These are phyloP conservation scores for Wickerhamiella azymoides DNA, from an alignment of 805 yeast species.

Conservation along the genomic window DNA sequence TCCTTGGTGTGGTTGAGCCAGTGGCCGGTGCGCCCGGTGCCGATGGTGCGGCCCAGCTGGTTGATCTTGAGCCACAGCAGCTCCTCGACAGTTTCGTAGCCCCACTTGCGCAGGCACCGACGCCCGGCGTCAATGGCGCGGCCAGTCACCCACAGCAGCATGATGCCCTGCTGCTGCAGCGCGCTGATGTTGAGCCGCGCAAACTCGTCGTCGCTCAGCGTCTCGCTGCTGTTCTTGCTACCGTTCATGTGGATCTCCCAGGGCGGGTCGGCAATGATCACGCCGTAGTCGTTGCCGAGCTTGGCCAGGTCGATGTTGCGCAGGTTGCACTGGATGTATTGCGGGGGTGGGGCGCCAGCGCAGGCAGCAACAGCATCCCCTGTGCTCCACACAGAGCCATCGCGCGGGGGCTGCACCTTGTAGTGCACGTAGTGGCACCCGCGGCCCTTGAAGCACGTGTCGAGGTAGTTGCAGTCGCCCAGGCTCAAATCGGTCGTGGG, in stretches of 20 bases:
- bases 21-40: conserved; percentile 93
- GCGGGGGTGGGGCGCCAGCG: conserved; percentile 37
- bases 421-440: conserved; percentile 77
- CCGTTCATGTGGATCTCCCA: conserved; percentile 89
- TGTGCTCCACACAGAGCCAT: conserved; percentile 1
- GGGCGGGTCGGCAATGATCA: conserved; percentile 81
- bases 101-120: conserved; percentile 65
- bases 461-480: conserved; percentile 89
- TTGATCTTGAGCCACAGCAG: conserved; percentile 84
- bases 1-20: conserved; percentile 95
- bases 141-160: conserved; percentile 90
- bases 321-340: conserved; percentile 82
- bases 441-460: conserved; percentile 79
- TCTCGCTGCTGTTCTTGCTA: conserved; percentile 17
- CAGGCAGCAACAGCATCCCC: neutral
- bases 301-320: conserved; percentile 52
- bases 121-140: conserved; percentile 83
- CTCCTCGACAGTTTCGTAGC: conserved; percentile 65
- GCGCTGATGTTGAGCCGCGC: conserved; percentile 48
- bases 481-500: conserved; percentile 50
- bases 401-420: conserved; percentile 8
- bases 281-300: conserved; percentile 67
- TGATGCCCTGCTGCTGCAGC: conserved; percentile 71
- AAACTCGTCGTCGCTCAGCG: conserved; percentile 53
- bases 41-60: conserved; percentile 74